Evolutionary conservation across 176 grass and related monocot species (phyloP).

Genomic region (Melocanna baccifera): DNA sequence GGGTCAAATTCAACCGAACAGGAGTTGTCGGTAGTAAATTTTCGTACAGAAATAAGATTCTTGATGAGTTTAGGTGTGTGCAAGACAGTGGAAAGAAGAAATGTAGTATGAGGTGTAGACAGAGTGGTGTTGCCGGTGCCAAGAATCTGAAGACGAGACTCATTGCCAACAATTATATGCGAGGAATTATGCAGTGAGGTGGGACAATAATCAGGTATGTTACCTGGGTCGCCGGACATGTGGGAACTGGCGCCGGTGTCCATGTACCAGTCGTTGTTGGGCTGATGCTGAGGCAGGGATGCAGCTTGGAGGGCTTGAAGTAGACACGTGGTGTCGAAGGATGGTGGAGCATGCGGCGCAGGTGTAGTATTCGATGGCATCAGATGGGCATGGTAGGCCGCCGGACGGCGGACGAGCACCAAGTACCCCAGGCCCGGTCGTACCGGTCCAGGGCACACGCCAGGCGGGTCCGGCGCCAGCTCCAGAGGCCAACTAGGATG

Average conservation of each 20-base stretch:
- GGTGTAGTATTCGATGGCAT: fast-evolving
- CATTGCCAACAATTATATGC: neutral
- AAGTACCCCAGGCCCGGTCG: too few species aligned
- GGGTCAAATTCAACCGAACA: neutral
- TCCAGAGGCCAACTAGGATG: too few species aligned
- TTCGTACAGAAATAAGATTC: neutral
- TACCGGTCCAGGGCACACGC: too few species aligned
- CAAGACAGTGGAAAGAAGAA: fast-evolving
- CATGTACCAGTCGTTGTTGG: too few species aligned
- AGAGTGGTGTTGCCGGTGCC: neutral
- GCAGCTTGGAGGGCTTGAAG: too few species aligned
- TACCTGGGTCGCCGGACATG: too few species aligned
- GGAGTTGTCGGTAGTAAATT: neutral
- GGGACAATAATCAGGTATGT: neutral
- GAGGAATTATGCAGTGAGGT: neutral
- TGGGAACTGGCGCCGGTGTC: too few species aligned
- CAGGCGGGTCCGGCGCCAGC: too few species aligned
- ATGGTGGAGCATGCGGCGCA: too few species aligned
- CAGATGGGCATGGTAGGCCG: too few species aligned
- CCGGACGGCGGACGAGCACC: too few species aligned
- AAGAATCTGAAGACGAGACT: neutral
- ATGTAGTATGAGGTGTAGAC: fast-evolving
- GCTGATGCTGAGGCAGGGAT: fast-evolving
- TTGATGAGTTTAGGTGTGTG: neutral
- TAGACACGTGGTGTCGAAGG: too few species aligned